Base-by-base conservation (phyloP, 768 basidiomycete genomes). In the Exsudoporus frostii region DNA sequence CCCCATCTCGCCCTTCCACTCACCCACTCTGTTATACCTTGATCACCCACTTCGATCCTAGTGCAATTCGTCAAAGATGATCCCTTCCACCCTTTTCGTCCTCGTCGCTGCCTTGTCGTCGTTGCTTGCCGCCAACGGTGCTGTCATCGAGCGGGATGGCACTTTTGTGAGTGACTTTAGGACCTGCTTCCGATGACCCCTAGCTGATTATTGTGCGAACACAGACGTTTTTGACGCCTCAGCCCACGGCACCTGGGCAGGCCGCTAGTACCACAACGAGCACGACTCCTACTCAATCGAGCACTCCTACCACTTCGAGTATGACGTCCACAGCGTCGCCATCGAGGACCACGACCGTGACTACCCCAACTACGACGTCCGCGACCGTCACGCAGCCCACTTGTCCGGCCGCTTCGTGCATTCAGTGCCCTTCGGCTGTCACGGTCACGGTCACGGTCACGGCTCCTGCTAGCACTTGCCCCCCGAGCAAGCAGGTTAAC, bases 401-500 rank as follows among this genome's bases (percentile, higher is more conserved):
- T n/a, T n/a, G n/a, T n/a, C n/a, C n/a, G n/a, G n/a, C n/a, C n/a
- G n/a, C n/a, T n/a, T n/a, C n/a, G n/a, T n/a, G n/a, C n/a, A n/a
- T n/a, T n/a, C n/a, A n/a, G n/a, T n/a, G n/a, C n/a, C n/a, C n/a
- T n/a, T n/a, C n/a, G n/a, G n/a, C n/a, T n/a, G n/a, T n/a, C n/a
- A n/a, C n/a, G n/a, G n/a, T n/a, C n/a, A n/a, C n/a, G n/a, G n/a
- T n/a, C n/a, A n/a, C n/a, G n/a, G n/a, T n/a, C n/a, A n/a, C n/a
- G n/a, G n/a, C n/a, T 0, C 1, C 30, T 1, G 38, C 4, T 8
- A 58, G 58, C 0, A 24, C 5, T 7, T 67, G 66, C 11, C 4
- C 24, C 7, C 66, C 53, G 51, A 56, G 27, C 24, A 70, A 70
- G 25, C 30, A 57, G 50, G 68, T 32, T 1, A 56, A 57, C 7